phyloP scores from a whole-genome alignment of 1,139 yeast genomes.

The Candida glucosophila region DNA sequence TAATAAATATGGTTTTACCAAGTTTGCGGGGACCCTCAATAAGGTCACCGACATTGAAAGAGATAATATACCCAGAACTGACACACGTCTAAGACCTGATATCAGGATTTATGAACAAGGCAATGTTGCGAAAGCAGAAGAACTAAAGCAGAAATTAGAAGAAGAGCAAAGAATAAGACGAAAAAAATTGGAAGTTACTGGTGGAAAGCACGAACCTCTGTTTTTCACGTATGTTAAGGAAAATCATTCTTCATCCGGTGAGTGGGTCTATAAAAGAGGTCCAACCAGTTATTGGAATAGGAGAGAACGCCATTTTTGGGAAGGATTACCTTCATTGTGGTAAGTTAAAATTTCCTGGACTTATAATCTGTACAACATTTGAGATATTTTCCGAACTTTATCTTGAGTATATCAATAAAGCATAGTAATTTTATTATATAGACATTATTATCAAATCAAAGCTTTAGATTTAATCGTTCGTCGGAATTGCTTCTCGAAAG shows the following conservation, averaged over 20 bases:
- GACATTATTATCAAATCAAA: constrained; percentile 6
- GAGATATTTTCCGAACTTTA: no score
- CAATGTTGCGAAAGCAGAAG: constrained; percentile 61
- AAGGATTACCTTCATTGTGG: constrained; percentile 46
- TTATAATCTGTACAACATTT: no score
- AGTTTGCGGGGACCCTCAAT: constrained; percentile 73
- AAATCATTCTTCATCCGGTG: constrained; percentile 29
- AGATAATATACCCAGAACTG: constrained; percentile 68
- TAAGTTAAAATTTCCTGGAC: constrained; percentile 2
- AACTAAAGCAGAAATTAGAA: constrained; percentile 58
- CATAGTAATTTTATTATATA: no score
- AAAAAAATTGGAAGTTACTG: constrained; percentile 41
- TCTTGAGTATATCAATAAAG: no score
- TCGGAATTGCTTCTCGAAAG: constrained; percentile 26
- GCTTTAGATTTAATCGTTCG: constrained; percentile 28
- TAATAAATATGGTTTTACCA: constrained; percentile 76
- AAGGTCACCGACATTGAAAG: constrained; percentile 66
- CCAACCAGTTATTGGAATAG: constrained; percentile 73
- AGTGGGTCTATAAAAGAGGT: constrained; percentile 59
- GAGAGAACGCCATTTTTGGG: constrained; percentile 55
- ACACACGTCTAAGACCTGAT: constrained; percentile 86
- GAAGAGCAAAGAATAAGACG: constrained; percentile 77
- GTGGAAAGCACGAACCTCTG: constrained; percentile 42
- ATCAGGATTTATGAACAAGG: constrained; percentile 66
- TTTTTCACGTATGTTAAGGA: constrained; percentile 51